Conservation (phyloP, 805 yeast species). For the Pichia deserticola region DNA sequence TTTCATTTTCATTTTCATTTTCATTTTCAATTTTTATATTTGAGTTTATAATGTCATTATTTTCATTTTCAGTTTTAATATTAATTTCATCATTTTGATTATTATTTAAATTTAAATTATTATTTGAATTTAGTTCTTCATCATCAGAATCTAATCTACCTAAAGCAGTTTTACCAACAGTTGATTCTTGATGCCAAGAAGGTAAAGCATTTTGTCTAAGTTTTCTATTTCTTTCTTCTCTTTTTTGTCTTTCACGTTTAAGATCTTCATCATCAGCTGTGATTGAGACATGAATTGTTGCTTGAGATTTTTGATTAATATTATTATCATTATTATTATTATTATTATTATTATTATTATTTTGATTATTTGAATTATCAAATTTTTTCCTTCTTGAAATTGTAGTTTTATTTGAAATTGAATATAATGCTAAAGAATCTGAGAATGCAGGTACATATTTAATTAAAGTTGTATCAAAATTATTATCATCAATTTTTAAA, state of each 20-base stretch:
- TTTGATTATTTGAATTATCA: constrained; percentile 2
- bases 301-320: constrained; percentile 48
- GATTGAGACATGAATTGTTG: constrained; percentile 84
- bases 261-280: constrained; percentile 75
- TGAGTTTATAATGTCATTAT: background rate
- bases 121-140: constrained; percentile 20
- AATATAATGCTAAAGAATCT: constrained; percentile 58
- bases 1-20: background rate
- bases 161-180: constrained; percentile 65
- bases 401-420: constrained; percentile 41
- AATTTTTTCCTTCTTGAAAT: constrained; percentile 14
- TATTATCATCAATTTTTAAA: constrained; percentile 73
- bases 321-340: constrained; percentile 22
- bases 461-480: constrained; percentile 78
- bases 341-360: constrained; percentile 26
- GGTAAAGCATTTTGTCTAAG: constrained; percentile 93
- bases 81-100: constrained; percentile 6
- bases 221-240: constrained; percentile 60
- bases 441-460: constrained; percentile 81
- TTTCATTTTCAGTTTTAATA: background rate
- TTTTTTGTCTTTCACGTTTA: constrained; percentile 55
- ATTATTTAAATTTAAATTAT: background rate
- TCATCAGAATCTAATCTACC: constrained; percentile 51
- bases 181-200: constrained; percentile 89
- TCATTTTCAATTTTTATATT: background rate